These are phyloP conservation scores for Suhomyces panamericanus DNA, from an alignment of 1,139 yeast species.

Conservation along the genomic window DNA sequence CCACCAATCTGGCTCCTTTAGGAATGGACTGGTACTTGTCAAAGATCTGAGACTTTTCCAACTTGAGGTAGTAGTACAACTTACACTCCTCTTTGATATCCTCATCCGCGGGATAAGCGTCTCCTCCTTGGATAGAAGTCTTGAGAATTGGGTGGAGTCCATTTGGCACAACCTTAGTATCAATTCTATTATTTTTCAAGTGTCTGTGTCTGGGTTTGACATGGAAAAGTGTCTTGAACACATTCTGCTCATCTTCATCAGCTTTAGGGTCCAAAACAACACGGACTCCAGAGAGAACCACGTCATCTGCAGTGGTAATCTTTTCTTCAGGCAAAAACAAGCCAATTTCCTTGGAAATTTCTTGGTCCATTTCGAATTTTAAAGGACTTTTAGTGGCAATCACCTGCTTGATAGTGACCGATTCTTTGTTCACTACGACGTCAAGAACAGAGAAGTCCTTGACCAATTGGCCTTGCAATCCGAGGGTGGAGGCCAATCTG, in stretches of 20 bases:
- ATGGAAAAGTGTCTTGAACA: conserved; percentile 43
- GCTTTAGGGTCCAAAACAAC: conserved; percentile 24
- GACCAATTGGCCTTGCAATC: neutral
- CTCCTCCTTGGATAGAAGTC: conserved; percentile 18
- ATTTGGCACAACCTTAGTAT: conserved; percentile 22
- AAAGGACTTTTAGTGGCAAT: neutral
- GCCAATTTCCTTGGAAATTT: conserved; percentile 32
- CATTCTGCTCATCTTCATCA: conserved; percentile 14
- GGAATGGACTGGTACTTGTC: conserved; percentile 43
- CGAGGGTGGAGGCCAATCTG: neutral
- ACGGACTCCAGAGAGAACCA: conserved; percentile 38
- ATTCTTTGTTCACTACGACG: neutral
- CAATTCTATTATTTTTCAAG: conserved; percentile 9
- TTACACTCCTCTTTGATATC: conserved; percentile 32
- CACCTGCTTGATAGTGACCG: conserved; percentile 6
- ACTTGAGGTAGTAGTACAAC: conserved; percentile 33
- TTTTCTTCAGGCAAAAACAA: conserved; percentile 32
- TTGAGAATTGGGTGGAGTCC: conserved; percentile 44
- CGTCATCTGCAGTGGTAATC: conserved; percentile 32
- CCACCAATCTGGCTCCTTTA: conserved; percentile 24
- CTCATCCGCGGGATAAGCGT: conserved; percentile 14
- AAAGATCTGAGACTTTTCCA: conserved; percentile 39
- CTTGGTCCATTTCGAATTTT: neutral
- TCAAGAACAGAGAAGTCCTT: conserved; percentile 4
- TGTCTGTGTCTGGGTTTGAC: conserved; percentile 44